Evolutionary conservation across 805 yeast species (phyloP).

Genomic region (Kodamaea neixiangensis): DNA sequence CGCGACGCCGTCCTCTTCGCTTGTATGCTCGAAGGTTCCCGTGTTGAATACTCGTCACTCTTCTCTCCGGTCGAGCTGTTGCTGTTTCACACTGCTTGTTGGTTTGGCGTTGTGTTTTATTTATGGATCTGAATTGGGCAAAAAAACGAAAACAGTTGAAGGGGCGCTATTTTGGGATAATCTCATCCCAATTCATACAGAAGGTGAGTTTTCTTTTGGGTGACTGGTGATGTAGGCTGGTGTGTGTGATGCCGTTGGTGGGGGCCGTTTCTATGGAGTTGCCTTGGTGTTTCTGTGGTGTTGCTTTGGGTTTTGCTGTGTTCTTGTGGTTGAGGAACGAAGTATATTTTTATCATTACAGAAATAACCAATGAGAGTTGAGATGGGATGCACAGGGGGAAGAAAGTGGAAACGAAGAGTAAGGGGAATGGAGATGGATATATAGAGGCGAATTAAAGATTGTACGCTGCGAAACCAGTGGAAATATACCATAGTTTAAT

Average conservation of each 20-base stretch:
- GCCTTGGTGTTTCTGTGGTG: no score
- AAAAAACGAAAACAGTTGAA: background rate
- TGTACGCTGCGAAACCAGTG: no score
- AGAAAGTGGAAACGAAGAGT: no score
- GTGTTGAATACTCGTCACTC: background rate
- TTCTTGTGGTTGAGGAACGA: no score
- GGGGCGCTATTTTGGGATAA: conserved; percentile 1
- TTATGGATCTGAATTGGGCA: background rate
- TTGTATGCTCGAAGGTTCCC: background rate
- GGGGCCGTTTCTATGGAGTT: background rate
- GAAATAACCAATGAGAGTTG: no score
- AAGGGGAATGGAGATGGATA: no score
- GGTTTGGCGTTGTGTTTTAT: background rate
- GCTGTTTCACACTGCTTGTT: background rate
- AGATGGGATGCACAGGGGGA: no score
- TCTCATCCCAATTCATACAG: background rate
- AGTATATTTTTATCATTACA: no score
- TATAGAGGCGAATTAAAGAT: no score
- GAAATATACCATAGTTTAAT: no score
- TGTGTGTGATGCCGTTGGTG: conserved; percentile 12
- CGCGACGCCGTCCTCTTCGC: background rate
- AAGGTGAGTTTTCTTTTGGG: background rate
- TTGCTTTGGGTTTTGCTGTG: no score
- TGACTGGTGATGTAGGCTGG: background rate
- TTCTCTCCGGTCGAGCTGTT: background rate